phyloP scores from a whole-genome alignment of 495 filamentous ascomycete species.

The Neurospora africana region DNA sequence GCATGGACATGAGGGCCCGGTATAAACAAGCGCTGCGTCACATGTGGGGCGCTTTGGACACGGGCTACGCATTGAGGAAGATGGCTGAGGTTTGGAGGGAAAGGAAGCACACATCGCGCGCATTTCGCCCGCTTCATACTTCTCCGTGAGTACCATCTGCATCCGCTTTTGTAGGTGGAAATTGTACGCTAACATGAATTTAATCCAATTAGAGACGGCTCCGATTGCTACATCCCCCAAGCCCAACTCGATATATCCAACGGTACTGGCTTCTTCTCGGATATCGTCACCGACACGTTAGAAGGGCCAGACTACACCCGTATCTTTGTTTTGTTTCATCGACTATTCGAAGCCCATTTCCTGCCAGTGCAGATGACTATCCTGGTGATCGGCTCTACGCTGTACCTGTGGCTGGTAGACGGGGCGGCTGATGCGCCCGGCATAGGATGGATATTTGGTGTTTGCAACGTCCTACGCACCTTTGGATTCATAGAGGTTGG shows the following conservation, averaged over 20 bases:
- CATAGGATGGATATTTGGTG: constrained; percentile 40
- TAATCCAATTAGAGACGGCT: constrained; percentile 23
- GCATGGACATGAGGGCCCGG: constrained; percentile 45
- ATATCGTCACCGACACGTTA: constrained; percentile 35
- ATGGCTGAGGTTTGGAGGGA: constrained; percentile 38
- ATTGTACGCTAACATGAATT: constrained; percentile 4
- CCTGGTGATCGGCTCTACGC: constrained; percentile 46
- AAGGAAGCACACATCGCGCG: constrained; percentile 37
- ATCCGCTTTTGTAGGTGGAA: neutral
- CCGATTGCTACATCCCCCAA: constrained; percentile 37
- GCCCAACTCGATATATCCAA: constrained; percentile 27
- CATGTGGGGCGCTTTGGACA: constrained; percentile 64
- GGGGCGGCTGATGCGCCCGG: constrained; percentile 35
- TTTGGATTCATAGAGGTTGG: constrained; percentile 49
- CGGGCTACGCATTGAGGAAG: constrained; percentile 47
- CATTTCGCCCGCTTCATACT: constrained; percentile 41
- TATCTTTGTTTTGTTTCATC: constrained; percentile 41
- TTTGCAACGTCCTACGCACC: constrained; percentile 48
- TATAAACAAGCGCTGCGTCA: constrained; percentile 58
- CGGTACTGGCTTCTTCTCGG: constrained; percentile 38
- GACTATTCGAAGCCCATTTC: constrained; percentile 61
- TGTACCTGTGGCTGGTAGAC: constrained; percentile 42
- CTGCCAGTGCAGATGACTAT: constrained; percentile 52
- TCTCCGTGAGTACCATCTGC: constrained; percentile 24
- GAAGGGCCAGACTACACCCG: constrained; percentile 34